Percentiles rank a stretch among this genome's conserved stretches.
Conservation (phyloP, 306 rosid genomes). For the Casuarina glauca region DNA sequence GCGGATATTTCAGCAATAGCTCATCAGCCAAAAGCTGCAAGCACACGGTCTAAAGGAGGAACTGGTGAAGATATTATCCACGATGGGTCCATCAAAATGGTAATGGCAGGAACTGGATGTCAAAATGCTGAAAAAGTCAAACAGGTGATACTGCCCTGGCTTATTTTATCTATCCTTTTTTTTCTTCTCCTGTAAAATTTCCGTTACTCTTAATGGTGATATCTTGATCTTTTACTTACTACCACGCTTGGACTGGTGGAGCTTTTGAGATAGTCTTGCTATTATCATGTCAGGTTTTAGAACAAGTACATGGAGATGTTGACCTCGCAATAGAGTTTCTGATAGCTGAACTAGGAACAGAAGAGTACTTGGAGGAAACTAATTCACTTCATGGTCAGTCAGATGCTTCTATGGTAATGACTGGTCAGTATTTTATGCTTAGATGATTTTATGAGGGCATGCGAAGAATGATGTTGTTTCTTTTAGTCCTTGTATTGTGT, state of each 20-base stretch:
- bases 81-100: slow-evolving; percentile 55
- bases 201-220: slow-evolving; percentile 19
- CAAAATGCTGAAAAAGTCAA: slow-evolving; percentile 53
- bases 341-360: slow-evolving; percentile 67
- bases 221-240: slow-evolving; percentile 20
- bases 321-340: slow-evolving; percentile 79
- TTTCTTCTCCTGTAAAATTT: slow-evolving; percentile 5
- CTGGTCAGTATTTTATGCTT: slow-evolving; percentile 31
- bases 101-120: slow-evolving; percentile 77
- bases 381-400: slow-evolving; percentile 40
- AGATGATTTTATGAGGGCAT: slow-evolving; percentile 11
- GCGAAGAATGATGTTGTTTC: background rate
- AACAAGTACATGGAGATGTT: slow-evolving; percentile 65
- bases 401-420: slow-evolving; percentile 50
- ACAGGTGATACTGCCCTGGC: slow-evolving; percentile 47
- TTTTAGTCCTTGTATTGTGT: background rate
- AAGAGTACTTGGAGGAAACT: slow-evolving; percentile 42
- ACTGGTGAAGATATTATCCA: slow-evolving; percentile 37
- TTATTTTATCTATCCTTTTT: background rate
- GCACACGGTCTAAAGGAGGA: slow-evolving; percentile 29
- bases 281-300: slow-evolving; percentile 52
- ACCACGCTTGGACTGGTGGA: slow-evolving; percentile 21
- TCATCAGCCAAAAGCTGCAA: slow-evolving; percentile 44
- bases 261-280: slow-evolving; percentile 19
- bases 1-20: slow-evolving; percentile 66